Percentiles rank a stretch among this genome's conserved stretches.
phyloP scores from a whole-genome alignment of 106 monocot genomes.

The Apostasia ramifera region DNA sequence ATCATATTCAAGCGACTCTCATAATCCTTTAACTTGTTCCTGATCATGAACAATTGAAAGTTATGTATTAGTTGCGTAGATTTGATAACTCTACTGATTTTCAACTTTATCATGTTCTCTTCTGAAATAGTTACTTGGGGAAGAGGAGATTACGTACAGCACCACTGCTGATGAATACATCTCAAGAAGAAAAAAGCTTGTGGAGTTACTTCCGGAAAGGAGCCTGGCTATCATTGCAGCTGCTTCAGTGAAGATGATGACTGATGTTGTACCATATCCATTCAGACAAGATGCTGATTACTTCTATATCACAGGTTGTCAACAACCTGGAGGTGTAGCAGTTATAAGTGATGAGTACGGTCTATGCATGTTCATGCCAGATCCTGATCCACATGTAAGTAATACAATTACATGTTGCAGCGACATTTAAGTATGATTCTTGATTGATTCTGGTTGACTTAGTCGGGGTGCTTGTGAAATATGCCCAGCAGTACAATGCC shows the following conservation, averaged over 20 bases:
- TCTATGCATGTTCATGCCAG: slow-evolving; percentile 96
- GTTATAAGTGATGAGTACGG: slow-evolving; percentile 64
- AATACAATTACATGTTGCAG: neutral
- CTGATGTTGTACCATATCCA: slow-evolving; percentile 89
- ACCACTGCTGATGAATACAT: slow-evolving; percentile 63
- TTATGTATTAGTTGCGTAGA: neutral
- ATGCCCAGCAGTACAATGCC: too few species aligned
- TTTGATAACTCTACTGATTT: neutral
- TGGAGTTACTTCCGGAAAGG: slow-evolving; percentile 77
- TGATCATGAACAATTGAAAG: neutral
- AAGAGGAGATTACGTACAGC: slow-evolving; percentile 78
- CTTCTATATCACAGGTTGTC: slow-evolving; percentile 78
- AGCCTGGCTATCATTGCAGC: slow-evolving; percentile 86
- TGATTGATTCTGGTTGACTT: too few species aligned
- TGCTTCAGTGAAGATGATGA: slow-evolving; percentile 95
- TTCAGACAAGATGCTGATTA: slow-evolving; percentile 97
- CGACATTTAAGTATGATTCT: too few species aligned
- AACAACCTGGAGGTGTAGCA: slow-evolving; percentile 87
- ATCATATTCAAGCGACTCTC: neutral
- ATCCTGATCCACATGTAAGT: slow-evolving; percentile 74
- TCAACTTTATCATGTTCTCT: neutral
- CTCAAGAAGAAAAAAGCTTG: slow-evolving; percentile 55
- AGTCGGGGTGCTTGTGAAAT: too few species aligned
- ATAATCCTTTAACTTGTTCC: neutral
- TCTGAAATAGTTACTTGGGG: slow-evolving; percentile 43